These are phyloP conservation scores for Daldinia childiae DNA, from an alignment of 495 filamentous ascomycete species.

Conservation along the genomic window DNA sequence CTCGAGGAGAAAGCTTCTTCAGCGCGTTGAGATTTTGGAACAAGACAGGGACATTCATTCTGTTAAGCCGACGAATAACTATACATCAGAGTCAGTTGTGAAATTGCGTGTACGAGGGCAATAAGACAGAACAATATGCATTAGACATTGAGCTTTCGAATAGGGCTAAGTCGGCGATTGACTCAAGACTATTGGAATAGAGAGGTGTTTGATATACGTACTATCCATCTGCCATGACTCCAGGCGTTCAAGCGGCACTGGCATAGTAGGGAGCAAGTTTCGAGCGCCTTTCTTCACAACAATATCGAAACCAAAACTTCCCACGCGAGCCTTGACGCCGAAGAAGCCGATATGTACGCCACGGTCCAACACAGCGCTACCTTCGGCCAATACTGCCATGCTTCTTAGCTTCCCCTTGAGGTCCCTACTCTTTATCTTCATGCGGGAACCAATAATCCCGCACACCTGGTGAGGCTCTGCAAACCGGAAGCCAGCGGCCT, in stretches of 20 bases:
- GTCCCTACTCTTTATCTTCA: slow-evolving; percentile 70
- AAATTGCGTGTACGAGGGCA: neutral
- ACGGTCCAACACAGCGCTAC: slow-evolving; percentile 62
- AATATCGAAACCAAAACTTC: slow-evolving; percentile 74
- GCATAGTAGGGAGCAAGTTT: slow-evolving; percentile 73
- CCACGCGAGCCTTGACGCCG: slow-evolving; percentile 71
- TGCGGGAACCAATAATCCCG: slow-evolving; percentile 69
- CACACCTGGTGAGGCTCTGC: slow-evolving; percentile 74
- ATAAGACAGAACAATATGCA: neutral
- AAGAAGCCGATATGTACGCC: slow-evolving; percentile 83
- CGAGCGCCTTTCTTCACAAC: slow-evolving; percentile 70
- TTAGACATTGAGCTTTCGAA: neutral
- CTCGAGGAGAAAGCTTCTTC: slow-evolving; percentile 46
- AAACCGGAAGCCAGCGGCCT: slow-evolving; percentile 79
- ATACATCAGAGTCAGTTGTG: slow-evolving; percentile 13
- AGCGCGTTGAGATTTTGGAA: slow-evolving; percentile 57
- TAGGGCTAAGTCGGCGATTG: neutral
- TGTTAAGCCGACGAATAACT: slow-evolving; percentile 66
- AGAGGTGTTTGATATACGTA: slow-evolving; percentile 41
- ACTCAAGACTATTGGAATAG: neutral
- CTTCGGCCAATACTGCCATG: slow-evolving; percentile 68
- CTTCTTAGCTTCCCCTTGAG: slow-evolving; percentile 64
- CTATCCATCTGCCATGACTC: slow-evolving; percentile 64
- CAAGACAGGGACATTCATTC: slow-evolving; percentile 63
- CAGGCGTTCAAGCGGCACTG: slow-evolving; percentile 66